These are phyloP conservation scores for Pseudoscleropodium purum DNA, from an alignment of 225 moss, liverwort and hornwort species.

Conservation along the genomic window DNA sequence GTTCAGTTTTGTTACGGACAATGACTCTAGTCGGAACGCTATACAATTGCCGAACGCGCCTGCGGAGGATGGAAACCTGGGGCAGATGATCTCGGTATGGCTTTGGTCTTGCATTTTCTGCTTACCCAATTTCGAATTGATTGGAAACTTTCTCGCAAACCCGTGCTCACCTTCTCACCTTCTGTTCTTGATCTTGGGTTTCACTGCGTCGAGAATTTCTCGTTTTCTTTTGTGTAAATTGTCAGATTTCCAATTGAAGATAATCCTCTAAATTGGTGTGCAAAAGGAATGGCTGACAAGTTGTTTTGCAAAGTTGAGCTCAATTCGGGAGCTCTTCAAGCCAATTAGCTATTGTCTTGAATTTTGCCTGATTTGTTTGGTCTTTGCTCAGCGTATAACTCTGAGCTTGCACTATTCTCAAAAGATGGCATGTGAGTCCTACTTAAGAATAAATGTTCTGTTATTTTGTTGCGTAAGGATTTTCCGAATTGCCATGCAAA, in stretches of 20 bases:
- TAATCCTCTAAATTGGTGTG: neutral
- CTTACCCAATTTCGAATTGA: neutral
- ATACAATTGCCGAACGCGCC: conserved; percentile 92
- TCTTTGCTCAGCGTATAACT: neutral
- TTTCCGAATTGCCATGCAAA: neutral
- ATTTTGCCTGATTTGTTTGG: neutral
- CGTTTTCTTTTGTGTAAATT: neutral
- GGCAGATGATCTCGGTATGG: conserved; percentile 83
- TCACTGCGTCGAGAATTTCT: neutral
- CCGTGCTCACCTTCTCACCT: neutral
- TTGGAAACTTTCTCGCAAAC: neutral
- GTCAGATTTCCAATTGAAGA: neutral
- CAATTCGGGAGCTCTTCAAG: neutral
- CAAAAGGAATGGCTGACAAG: neutral
- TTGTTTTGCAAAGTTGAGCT: neutral
- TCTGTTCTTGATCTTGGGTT: neutral
- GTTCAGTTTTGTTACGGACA: conserved; percentile 87
- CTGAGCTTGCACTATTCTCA: neutral
- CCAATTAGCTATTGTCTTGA: neutral
- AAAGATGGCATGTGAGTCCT: neutral
- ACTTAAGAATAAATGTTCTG: neutral
- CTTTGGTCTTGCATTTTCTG: neutral
- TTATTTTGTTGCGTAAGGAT: neutral
- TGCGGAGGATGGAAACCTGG: conserved; percentile 77
- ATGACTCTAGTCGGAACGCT: conserved; percentile 62